Evolutionary conservation across 2,329 filamentous ascomycete species (phyloP), one percentile per base, ranked within the genome.

Genomic region (Pestalotiopsis sp.): DNA sequence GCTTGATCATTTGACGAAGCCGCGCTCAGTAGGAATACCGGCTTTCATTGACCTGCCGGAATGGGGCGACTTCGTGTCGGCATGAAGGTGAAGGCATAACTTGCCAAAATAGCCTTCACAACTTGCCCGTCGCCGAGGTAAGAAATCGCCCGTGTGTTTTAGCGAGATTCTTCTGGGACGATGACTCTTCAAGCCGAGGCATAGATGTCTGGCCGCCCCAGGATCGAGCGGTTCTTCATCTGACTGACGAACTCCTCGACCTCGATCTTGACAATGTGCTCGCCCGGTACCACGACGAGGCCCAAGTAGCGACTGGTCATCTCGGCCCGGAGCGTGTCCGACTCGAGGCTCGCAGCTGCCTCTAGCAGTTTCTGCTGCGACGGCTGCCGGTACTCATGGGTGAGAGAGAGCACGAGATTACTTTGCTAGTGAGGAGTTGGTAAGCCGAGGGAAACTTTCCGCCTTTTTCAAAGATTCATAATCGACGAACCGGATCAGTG

Each of bases 241-340:
- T 90, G 88, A 70, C 88, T 90, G 1, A 81, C 80, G 77, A 91
- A 91, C 72, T 95, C 91, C 77, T 98, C 94, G 61, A 96, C 85
- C 80, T 98, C 95, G 75, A 99, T 94, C 83, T 92, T 95, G 69
- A 87, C 90, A 73, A 99, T 93, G 78, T 97, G 90, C 73, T 92
- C 85, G 0, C 95, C 95, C 0, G 96, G 96, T 3, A 99, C 89
- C 27, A 98, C 95, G 2, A 99, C 90, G 31, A 98, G 82, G 0
- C 96, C 96, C 25, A 99, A 88, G 77, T 94, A 97, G 66, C 96
- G 90, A 73, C 92, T 94, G 31, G 89, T 92, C 90, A 97, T 93
- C 74, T 94, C 88, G 66, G 93, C 81, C 71, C 86, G 88, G 68
- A 92, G 77, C 14, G 80, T 84, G 25, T 79, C 80, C 2, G 82